A percentile compares a stretch with the other conserved stretches of the same genome.
These are phyloP conservation scores for Trichoderma guizhouense DNA, from an alignment of 2,329 filamentous ascomycete genomes.

Conservation along the genomic window DNA sequence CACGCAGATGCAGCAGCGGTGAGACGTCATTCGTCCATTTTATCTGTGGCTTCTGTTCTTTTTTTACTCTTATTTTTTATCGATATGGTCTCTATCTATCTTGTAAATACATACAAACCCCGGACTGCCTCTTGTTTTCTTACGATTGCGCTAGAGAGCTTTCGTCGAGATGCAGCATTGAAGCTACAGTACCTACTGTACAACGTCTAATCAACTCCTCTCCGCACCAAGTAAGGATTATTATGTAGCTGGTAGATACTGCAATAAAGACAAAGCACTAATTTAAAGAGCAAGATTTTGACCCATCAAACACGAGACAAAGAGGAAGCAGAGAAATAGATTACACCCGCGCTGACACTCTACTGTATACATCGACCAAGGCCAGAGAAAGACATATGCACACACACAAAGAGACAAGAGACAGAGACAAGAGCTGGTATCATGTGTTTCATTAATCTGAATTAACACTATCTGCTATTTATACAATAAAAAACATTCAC, in stretches of 20 bases:
- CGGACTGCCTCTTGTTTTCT: background rate
- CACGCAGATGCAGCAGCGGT: conserved; percentile 7
- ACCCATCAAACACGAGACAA: background rate
- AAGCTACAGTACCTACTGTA: background rate
- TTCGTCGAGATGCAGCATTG: background rate
- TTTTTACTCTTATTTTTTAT: background rate
- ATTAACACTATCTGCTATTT: conserved; percentile 13
- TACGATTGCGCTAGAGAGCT: background rate
- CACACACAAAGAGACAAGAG: background rate
- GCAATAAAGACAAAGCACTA: no score
- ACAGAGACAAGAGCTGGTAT: background rate
- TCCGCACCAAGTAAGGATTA: background rate
- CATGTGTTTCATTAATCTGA: conserved; percentile 2
- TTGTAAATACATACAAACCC: no score
- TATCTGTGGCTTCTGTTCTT: background rate
- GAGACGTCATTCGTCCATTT: conserved; percentile 8
- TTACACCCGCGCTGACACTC: background rate
- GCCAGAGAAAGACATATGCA: no score
- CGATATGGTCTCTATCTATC: background rate
- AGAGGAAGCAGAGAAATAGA: no score
- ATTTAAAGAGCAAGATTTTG: background rate
- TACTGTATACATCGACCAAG: background rate
- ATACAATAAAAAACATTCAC: conserved; percentile 14
- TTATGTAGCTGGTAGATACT: background rate
- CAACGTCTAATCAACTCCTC: background rate